These are phyloP conservation scores for Wickerhamiella azymoides DNA, from an alignment of 805 yeast species.

Conservation along the genomic window DNA sequence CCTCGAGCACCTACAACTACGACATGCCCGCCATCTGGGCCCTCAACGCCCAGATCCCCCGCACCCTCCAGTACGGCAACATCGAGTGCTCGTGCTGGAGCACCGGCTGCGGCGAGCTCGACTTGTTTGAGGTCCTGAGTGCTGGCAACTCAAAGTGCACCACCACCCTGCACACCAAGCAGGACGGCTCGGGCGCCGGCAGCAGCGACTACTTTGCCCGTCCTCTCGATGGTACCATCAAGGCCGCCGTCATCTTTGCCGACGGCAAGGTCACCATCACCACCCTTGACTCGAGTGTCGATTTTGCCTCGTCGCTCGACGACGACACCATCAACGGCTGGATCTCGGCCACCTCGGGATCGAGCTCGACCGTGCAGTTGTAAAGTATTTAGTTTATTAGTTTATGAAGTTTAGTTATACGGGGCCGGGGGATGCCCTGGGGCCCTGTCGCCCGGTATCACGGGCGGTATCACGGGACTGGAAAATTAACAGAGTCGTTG, in stretches of 20 bases:
- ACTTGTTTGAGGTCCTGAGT: constrained; percentile 76
- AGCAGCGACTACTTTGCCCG: constrained; percentile 75
- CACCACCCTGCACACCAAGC: constrained; percentile 72
- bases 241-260: constrained; percentile 81
- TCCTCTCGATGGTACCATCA: constrained; percentile 64
- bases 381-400: not conserved
- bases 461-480: not conserved
- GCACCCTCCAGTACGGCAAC: constrained; percentile 87
- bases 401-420: too few relatives aligned
- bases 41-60: constrained; percentile 88
- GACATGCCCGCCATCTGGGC: constrained; percentile 99
- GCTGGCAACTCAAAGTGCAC: constrained; percentile 58
- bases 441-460: too few relatives aligned
- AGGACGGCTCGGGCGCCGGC: constrained; percentile 75
- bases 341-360: constrained; percentile 32
- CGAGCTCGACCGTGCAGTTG: constrained; percentile 26
- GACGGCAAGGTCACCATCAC: constrained; percentile 34
- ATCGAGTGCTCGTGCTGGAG: constrained; percentile 87
- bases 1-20: constrained; percentile 40
- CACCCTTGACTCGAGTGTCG: constrained; percentile 41
- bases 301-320: constrained; percentile 42
- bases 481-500: too few relatives aligned
- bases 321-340: constrained; percentile 35
- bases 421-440: too few relatives aligned
- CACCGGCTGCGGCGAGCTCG: constrained; percentile 96